These are phyloP conservation scores for Phytopythium chamaehyphon DNA, from an alignment of 352 stramenopile genomes.

Conservation along the genomic window DNA sequence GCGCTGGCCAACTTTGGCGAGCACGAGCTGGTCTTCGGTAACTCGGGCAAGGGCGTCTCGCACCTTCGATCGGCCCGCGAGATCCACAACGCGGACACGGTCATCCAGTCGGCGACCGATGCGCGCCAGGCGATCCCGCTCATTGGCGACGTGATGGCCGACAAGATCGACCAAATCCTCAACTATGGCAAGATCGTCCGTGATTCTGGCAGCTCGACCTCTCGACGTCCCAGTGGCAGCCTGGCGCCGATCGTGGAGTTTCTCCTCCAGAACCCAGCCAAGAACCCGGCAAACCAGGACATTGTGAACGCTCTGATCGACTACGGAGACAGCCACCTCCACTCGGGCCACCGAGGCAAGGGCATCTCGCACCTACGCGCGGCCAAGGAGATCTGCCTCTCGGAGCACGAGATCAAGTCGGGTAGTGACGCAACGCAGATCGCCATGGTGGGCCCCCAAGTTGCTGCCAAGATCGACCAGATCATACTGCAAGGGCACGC, in stretches of 20 bases:
- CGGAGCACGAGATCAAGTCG: constrained; percentile 45
- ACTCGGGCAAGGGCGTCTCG: constrained; percentile 60
- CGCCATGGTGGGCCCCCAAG: constrained; percentile 46
- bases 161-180: constrained; percentile 81
- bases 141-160: constrained; percentile 63
- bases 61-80: constrained; percentile 61
- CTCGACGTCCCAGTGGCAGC: constrained; percentile 33
- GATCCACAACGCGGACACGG: constrained; percentile 45
- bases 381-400: constrained; percentile 50
- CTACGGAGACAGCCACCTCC: constrained; percentile 72
- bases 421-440: constrained; percentile 48
- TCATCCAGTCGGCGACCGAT: constrained; percentile 46
- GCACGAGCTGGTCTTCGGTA: constrained; percentile 67
- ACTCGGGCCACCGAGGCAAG: constrained; percentile 55
- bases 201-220: constrained; percentile 19
- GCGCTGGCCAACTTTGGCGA: constrained; percentile 64
- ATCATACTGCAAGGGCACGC: constrained; percentile 68
- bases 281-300: constrained; percentile 52
- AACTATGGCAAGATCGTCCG: constrained; percentile 57
- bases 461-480: constrained; percentile 71
- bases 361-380: constrained; percentile 77
- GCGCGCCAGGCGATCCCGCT: constrained; percentile 42
- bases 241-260: constrained; percentile 70
- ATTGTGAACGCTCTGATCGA: constrained; percentile 65
- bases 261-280: constrained; percentile 51